Base-by-base conservation (phyloP, 1,284 basidiomycete species). In the Thecaphora frezii region DNA sequence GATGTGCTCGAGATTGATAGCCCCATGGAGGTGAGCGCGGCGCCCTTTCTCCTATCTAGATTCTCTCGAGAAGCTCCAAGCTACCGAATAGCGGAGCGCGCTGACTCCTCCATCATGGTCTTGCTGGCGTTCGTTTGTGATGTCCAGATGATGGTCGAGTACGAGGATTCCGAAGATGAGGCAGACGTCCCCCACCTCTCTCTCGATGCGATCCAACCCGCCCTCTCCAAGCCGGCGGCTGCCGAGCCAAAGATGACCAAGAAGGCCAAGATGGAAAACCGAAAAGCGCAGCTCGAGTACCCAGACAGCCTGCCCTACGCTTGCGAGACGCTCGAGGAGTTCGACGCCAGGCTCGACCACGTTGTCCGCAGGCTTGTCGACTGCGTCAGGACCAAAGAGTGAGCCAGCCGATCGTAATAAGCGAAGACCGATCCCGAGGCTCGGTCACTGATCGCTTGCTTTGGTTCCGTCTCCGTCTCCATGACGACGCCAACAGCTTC, bases 311-410 rank as follows among this genome's bases (percentile, higher is more conserved):
- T 97, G 42, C 92, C 93, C 1, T 96, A 94, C 79, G 83, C 85
- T 66, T 86, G 89, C 64, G 92, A 96, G 80, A 82, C 88, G 0
- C 83, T 90, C 56, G 85, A 86, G 14, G 86, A 87, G 72, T 91
- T 93, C 86, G 86, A 92, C 75, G 81, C 84, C 41, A 83, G 90
- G 70, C 84, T 96, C 45, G 89, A 93, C 64, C 83, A 87, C 62
- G 90, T 93, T 65, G 81, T 89, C 37, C 80, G 86, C 51, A 85
- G 85, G 75, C 85, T 94, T 44, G 82, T 85, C 8, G 90, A 93
- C 76, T 88, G 87, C 64, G 83, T 91, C 28, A 85, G 88, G 67
- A 88, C 89, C 2, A 86, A 86, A 75, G 91, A 93, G 33, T 36
- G 33, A 36, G 33, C 18, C 7, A n/a, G n/a, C n/a, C n/a, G n/a